Evolutionary conservation across 345 rosid species (phyloP).

Genomic region (Citrus maxima): DNA sequence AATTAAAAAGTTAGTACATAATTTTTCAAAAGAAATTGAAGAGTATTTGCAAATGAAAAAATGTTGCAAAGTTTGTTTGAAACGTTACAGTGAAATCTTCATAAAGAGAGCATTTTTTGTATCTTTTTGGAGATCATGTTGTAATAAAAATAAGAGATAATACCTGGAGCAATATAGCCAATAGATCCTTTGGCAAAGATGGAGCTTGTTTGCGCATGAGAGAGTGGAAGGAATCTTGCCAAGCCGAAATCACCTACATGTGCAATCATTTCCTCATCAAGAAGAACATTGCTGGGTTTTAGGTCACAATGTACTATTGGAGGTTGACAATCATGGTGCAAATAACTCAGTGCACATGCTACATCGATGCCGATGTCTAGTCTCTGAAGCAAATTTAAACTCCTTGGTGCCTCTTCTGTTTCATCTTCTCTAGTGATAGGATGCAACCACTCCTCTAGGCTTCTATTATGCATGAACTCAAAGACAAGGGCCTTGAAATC

Average conservation of each 20-base stretch:
- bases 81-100: background rate
- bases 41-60: background rate
- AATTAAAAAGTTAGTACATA: background rate
- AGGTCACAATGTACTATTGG: background rate
- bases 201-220: background rate
- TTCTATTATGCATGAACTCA: background rate
- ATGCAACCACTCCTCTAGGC: background rate
- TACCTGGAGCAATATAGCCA: background rate
- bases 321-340: background rate
- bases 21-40: too few species aligned
- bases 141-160: too few species aligned
- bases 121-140: fast-evolving
- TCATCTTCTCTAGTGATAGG: background rate
- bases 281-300: background rate
- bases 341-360: background rate
- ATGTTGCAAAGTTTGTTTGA: background rate
- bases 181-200: background rate
- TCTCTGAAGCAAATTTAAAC: background rate
- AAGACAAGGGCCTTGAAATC: background rate
- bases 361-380: background rate
- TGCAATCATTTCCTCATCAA: background rate
- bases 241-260: background rate
- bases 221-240: background rate
- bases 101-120: too few species aligned
- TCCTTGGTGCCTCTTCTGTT: background rate